phyloP scores from a whole-genome alignment of 306 rosid genomes.

The Dalbergia cochinchinensis region DNA sequence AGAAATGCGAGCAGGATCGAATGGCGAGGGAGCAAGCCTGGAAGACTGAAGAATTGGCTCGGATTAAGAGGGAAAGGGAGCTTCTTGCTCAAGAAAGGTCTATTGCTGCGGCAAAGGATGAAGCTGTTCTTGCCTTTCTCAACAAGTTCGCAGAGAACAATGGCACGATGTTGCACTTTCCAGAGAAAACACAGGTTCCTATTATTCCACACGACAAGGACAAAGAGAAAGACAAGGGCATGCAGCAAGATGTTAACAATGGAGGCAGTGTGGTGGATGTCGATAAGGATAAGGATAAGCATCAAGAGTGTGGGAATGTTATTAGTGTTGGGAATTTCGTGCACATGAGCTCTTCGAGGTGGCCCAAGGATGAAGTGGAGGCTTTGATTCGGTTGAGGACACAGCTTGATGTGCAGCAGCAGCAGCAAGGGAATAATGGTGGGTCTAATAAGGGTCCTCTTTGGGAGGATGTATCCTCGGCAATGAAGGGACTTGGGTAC shows the following conservation, averaged over 20 bases:
- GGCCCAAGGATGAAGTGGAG: conserved; percentile 90
- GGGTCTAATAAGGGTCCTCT: conserved; percentile 64
- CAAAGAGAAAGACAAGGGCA: conserved; percentile 29
- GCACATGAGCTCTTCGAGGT: conserved; percentile 63
- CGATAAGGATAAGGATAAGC: background rate
- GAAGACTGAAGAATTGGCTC: conserved; percentile 72
- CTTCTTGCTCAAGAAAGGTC: conserved; percentile 77
- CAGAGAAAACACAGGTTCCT: conserved; percentile 31
- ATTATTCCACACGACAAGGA: background rate
- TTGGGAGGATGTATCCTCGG: conserved; percentile 80
- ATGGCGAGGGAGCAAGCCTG: conserved; percentile 75
- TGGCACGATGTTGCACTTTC: conserved; percentile 39
- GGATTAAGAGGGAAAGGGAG: conserved; percentile 69
- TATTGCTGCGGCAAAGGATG: conserved; percentile 76
- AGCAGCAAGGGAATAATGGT: conserved; percentile 39
- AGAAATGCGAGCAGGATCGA: conserved; percentile 75
- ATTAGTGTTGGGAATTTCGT: conserved; percentile 50
- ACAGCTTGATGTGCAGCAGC: conserved; percentile 58
- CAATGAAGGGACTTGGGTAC: conserved; percentile 72
- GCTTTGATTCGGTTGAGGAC: conserved; percentile 77
- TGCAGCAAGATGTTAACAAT: conserved; percentile 49
- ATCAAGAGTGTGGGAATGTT: conserved; percentile 41
- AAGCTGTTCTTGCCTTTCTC: conserved; percentile 72
- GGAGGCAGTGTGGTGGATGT: conserved; percentile 42
- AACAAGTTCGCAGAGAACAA: conserved; percentile 61